phyloP scores from a whole-genome alignment of 805 yeast genomes.

The Barnettozyma sucrosica region DNA sequence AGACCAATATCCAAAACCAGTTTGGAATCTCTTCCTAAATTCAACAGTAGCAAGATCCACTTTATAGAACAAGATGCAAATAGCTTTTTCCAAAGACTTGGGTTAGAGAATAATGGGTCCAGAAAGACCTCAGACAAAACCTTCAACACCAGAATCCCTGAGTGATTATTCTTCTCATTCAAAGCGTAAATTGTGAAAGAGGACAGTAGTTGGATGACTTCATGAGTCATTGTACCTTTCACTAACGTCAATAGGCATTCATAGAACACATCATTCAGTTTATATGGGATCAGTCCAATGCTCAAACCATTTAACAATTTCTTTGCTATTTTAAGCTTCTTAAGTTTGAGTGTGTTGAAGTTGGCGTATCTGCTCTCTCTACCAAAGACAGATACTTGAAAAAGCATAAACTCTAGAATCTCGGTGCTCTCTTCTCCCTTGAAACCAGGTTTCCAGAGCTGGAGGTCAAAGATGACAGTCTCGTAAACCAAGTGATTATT shows the following conservation, averaged over 20 bases:
- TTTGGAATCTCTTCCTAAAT: constrained; percentile 31
- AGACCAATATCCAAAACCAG: constrained; percentile 26
- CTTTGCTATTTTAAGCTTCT: constrained; percentile 43
- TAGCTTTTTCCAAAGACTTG: constrained; percentile 40
- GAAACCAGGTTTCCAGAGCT: constrained; percentile 41
- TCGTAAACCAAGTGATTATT: constrained; percentile 52
- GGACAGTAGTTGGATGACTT: constrained; percentile 46
- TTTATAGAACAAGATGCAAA: constrained; percentile 56
- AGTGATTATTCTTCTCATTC: constrained; percentile 26
- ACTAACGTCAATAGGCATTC: constrained; percentile 37
- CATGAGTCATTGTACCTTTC: constrained; percentile 46
- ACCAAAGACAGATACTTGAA: constrained; percentile 53
- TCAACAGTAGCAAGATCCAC: constrained; percentile 55
- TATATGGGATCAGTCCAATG: constrained; percentile 27
- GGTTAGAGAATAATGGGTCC: constrained; percentile 34
- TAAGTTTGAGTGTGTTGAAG: constrained; percentile 48
- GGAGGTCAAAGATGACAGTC: constrained; percentile 55
- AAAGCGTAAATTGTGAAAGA: constrained; percentile 46
- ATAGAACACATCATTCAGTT: constrained; percentile 29
- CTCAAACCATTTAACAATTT: constrained; percentile 26
- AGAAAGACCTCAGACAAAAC: constrained; percentile 27
- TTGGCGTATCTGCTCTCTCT: constrained; percentile 44
- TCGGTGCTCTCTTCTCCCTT: constrained; percentile 29
- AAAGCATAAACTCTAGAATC: constrained; percentile 45
- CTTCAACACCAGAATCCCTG: constrained; percentile 27